Conservation (phyloP, 441 rosid species). For the Hypseocharis bilobata region DNA sequence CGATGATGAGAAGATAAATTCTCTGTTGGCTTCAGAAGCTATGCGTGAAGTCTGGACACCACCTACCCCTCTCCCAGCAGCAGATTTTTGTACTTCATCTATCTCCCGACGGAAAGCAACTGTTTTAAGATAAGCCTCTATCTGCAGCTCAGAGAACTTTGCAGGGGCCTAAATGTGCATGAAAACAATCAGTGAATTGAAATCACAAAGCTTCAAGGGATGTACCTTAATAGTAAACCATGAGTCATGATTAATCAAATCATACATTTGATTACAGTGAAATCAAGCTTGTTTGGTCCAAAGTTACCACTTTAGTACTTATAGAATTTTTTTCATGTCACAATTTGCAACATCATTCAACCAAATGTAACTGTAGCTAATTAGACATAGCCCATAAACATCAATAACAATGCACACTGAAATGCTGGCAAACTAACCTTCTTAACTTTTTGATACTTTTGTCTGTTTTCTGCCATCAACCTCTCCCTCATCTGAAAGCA, state of each 20-base stretch:
- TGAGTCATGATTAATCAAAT: not conserved
- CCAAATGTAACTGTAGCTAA: too few relatives aligned
- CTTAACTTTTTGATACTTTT: constrained; percentile 87
- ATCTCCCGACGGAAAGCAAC: constrained; percentile 93
- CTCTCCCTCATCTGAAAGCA: constrained; percentile 80
- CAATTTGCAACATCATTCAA: too few relatives aligned
- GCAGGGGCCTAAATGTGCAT: constrained; percentile 59
- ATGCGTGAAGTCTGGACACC: constrained; percentile 85
- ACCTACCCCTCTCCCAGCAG: constrained; percentile 74
- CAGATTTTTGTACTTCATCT: constrained; percentile 79
- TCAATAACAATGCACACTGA: too few relatives aligned
- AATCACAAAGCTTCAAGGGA: constrained; percentile 3
- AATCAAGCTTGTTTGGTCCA: not conserved
- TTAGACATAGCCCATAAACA: too few relatives aligned
- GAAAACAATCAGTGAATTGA: constrained; percentile 17
- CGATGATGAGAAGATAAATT: constrained; percentile 82
- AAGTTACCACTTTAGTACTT: not conserved
- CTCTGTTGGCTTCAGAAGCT: constrained; percentile 92
- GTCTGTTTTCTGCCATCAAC: constrained; percentile 93
- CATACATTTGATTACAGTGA: not conserved
- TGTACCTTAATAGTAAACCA: not conserved
- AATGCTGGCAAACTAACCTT: constrained; percentile 46
- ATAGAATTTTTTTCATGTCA: too few relatives aligned
- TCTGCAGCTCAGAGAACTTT: constrained; percentile 83
- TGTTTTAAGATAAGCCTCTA: constrained; percentile 85